phyloP scores from a whole-genome alignment of 805 yeast genomes.

The Gaillardinia entomophila region DNA sequence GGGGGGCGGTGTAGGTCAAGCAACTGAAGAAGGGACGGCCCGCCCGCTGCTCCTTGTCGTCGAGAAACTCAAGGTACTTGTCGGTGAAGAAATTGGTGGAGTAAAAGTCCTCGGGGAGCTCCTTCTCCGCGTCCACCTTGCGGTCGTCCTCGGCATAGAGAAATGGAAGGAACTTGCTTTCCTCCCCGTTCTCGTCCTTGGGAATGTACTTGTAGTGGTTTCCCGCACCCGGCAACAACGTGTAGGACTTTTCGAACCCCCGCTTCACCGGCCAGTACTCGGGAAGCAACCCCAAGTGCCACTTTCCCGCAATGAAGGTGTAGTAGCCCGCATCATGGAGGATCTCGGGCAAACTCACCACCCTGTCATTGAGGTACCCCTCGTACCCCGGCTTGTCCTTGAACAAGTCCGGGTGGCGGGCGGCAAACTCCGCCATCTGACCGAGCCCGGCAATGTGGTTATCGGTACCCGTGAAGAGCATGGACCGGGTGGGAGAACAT shows the following conservation, averaged over 20 bases:
- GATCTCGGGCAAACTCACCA: slow-evolving; percentile 50
- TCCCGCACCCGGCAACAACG: slow-evolving; percentile 53
- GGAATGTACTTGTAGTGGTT: slow-evolving; percentile 47
- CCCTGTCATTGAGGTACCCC: slow-evolving; percentile 46
- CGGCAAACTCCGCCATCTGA: slow-evolving; percentile 47
- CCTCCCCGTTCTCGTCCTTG: slow-evolving; percentile 22
- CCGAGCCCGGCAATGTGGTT: slow-evolving; percentile 58
- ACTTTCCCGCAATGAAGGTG: slow-evolving; percentile 52
- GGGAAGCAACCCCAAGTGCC: slow-evolving; percentile 50
- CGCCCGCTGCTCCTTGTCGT: slow-evolving; percentile 15
- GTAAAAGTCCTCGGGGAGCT: slow-evolving; percentile 44
- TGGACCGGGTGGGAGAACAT: slow-evolving; percentile 60
- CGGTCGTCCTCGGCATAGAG: slow-evolving; percentile 35
- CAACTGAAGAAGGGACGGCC: slow-evolving; percentile 51
- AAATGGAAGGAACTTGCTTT: slow-evolving; percentile 30
- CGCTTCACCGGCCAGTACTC: slow-evolving; percentile 45
- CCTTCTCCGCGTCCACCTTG: slow-evolving; percentile 26
- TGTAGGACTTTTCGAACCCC: slow-evolving; percentile 47
- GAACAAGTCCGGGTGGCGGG: slow-evolving; percentile 30
- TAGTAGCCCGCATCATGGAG: slow-evolving; percentile 44
- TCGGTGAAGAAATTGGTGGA: slow-evolving; percentile 41
- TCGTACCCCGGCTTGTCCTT: slow-evolving; percentile 49
- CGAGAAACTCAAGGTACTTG: slow-evolving; percentile 31
- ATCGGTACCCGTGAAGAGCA: slow-evolving; percentile 56
- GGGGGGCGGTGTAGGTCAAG: slow-evolving; percentile 59